Evolutionary conservation across 2,329 filamentous ascomycete species (phyloP), one percentile per base, ranked within the genome.

Genomic region (Gnomoniopsis sp.): DNA sequence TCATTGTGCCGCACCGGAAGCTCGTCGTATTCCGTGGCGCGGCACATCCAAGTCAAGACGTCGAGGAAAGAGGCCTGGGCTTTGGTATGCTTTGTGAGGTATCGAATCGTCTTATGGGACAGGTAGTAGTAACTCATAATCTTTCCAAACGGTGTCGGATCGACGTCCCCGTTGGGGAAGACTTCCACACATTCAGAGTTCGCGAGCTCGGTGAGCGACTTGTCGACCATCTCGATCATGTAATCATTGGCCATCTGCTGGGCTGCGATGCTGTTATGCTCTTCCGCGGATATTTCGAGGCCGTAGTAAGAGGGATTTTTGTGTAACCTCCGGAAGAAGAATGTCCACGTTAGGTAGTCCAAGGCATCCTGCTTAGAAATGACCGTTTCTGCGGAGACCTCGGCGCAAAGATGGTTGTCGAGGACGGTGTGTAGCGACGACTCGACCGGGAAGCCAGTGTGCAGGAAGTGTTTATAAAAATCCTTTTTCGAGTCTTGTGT

Each of bases 71-170:
- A 85, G 1, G 90, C 91, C 19, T 87, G 77, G 0, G 86, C 83
- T 67, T 90, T 93, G 23, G 89, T 90, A 65, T 93, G 83, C 49
- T 85, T 81, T 63, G 90, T 85, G 7, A 99, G 83, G 67, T 91
- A 88, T 1, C 95, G 90, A 67, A 99, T 92, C 0, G 95, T 99
- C 74, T 90, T 90, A 77, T 99, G 95, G 0, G 93, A 96, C 50
- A 95, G 87, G 70, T 99, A 99, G 80, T 99, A 99, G 80, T 98
- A 99, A 72, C 90, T 96, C 91, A 98, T 97, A 69, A 99, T 98
- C 77, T 96, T 97, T 67, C 95, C 95, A 7, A 98, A 82, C 0
- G 93, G 88, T 0, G 95, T 98, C 0, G 93, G 80, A 66, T 96
- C 90, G 30, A 99, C 87, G 65, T 96, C 89, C 47, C 93, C 93